These are phyloP conservation scores for Diaporthe helianthi DNA, from an alignment of 2,329 filamentous ascomycete species.

Conservation along the genomic window DNA sequence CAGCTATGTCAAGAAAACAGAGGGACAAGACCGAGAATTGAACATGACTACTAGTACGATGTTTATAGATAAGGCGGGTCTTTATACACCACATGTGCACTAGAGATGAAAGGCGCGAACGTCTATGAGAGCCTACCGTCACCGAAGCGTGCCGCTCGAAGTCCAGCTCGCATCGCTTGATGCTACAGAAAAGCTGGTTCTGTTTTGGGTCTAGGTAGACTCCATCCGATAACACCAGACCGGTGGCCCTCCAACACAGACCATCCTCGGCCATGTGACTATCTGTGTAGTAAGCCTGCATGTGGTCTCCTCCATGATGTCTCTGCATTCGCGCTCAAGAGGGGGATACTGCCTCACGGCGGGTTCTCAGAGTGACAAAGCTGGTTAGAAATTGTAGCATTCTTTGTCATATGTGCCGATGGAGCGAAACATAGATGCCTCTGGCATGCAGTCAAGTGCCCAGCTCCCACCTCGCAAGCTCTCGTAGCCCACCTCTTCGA, in stretches of 20 bases:
- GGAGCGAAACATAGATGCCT: background rate
- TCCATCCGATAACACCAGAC: background rate
- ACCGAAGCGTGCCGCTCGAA: background rate
- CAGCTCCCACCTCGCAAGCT: background rate
- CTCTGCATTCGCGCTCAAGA: background rate
- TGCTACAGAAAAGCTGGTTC: background rate
- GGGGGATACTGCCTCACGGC: background rate
- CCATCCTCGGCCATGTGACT: background rate
- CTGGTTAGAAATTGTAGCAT: background rate
- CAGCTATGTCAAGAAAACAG: background rate
- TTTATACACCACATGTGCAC: slow-evolving; percentile 1
- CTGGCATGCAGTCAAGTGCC: background rate
- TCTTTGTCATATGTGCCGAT: too few species aligned
- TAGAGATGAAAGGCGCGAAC: background rate
- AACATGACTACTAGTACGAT: background rate
- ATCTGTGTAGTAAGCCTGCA: background rate
- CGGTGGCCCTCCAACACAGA: background rate
- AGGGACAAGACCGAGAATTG: background rate
- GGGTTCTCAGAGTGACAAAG: background rate
- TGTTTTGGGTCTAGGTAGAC: too few species aligned
- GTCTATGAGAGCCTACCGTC: background rate
- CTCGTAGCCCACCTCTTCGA: background rate
- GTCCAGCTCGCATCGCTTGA: background rate
- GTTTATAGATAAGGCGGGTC: background rate
- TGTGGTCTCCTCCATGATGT: too few species aligned